Percentiles rank a stretch among this genome's conserved stretches.
Conservation (phyloP, 23 red algal genomes). For the Gracilariopsis chorda region DNA sequence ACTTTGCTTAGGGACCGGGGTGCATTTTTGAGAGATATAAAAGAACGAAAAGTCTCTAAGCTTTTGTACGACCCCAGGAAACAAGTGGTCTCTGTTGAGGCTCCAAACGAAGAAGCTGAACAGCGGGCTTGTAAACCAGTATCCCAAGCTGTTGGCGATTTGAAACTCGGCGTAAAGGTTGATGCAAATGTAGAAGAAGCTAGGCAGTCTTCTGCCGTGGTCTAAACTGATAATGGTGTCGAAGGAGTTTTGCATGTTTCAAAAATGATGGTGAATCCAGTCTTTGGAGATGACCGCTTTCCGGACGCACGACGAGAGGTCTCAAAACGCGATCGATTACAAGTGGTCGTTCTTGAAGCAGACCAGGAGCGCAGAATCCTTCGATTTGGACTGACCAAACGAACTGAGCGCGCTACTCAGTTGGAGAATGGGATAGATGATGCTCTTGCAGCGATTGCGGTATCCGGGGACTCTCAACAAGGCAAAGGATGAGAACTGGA, state of each 20-base stretch:
- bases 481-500: too few relatives aligned
- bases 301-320: conserved; percentile 25
- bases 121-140: background rate
- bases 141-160: conserved; percentile 22
- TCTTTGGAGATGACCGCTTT: background rate
- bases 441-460: conserved; percentile 11
- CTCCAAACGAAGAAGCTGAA: conserved; percentile 29
- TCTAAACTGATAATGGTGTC: background rate
- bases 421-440: conserved; percentile 12
- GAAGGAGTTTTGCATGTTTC: conserved; percentile 57
- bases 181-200: conserved; percentile 25
- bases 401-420: background rate
- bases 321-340: background rate
- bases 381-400: conserved; percentile 29
- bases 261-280: conserved; percentile 46
- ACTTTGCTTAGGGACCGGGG: conserved; percentile 30
- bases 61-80: conserved; percentile 12
- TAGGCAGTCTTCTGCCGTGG: conserved; percentile 29
- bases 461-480: background rate
- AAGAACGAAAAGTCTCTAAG: conserved; percentile 6
- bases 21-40: background rate
- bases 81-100: conserved; percentile 24
- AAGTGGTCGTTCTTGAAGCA: conserved; percentile 32
- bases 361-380: background rate
- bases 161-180: conserved; percentile 32